phyloP scores from a whole-genome alignment of 2,329 filamentous ascomycete species.

The Tolypocladium inflatum region DNA sequence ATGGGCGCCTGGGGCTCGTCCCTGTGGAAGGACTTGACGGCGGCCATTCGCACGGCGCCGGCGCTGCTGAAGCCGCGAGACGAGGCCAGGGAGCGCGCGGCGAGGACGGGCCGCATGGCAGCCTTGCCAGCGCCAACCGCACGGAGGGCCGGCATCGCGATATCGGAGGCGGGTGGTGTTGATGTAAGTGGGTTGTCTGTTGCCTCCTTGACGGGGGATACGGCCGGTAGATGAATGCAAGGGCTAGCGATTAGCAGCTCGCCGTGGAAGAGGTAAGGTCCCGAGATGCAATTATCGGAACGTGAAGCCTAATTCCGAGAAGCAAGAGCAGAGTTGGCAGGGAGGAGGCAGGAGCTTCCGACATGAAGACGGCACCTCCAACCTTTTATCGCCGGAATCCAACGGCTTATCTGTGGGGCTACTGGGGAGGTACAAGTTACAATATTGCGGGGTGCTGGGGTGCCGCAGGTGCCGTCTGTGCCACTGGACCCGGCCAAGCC shows the following conservation, averaged over 20 bases:
- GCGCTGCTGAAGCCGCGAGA: slow-evolving; percentile 5
- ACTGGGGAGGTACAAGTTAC: not conserved
- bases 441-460: not conserved
- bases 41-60: slow-evolving; percentile 14
- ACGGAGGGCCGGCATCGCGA: slow-evolving; percentile 8
- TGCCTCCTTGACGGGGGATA: not conserved
- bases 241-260: not conserved
- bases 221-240: no score
- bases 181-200: not conserved
- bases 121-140: slow-evolving; percentile 4
- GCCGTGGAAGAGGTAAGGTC: not conserved
- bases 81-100: slow-evolving; percentile 1
- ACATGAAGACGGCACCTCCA: not conserved
- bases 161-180: not conserved
- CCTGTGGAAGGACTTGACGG: slow-evolving; percentile 29
- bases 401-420: not conserved
- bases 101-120: slow-evolving; percentile 1
- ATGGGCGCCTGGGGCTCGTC: slow-evolving; percentile 43
- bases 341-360: not conserved
- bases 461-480: not conserved
- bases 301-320: not conserved
- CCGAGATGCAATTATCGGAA: not conserved
- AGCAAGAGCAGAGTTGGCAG: not conserved
- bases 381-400: not conserved
- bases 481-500: not conserved